Percentiles rank a stretch among this genome's conserved stretches.
These are phyloP conservation scores for Penicillium brasilianum DNA, from an alignment of 2,329 filamentous ascomycete genomes.

Conservation along the genomic window DNA sequence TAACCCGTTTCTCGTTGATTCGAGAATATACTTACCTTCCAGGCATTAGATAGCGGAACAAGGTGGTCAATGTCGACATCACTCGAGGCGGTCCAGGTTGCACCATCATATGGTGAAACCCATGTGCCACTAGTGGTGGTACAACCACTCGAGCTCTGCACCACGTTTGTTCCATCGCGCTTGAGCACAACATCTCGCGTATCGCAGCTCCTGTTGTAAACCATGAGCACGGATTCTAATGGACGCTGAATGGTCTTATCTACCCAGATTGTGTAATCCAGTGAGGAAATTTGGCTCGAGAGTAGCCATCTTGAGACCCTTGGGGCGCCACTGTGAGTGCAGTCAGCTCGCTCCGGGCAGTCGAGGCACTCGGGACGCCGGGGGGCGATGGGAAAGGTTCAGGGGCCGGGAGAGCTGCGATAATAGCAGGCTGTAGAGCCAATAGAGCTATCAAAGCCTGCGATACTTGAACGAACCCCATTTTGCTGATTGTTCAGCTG, in stretches of 20 bases:
- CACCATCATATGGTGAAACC: conserved; percentile 75
- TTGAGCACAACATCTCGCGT: conserved; percentile 73
- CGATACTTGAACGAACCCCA: not conserved
- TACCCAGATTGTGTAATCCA: conserved; percentile 63
- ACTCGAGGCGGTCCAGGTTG: conserved; percentile 67
- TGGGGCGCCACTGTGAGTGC: conserved; percentile 63
- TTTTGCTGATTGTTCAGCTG: not conserved
- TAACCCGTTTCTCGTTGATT: not conserved
- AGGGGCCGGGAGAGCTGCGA: conserved; percentile 24
- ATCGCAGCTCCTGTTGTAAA: conserved; percentile 65
- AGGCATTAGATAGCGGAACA: conserved; percentile 80
- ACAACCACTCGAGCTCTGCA: conserved; percentile 62
- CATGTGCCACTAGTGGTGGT: conserved; percentile 69
- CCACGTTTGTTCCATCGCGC: conserved; percentile 72
- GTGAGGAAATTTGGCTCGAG: conserved; percentile 71
- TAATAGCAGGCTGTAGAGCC: conserved; percentile 22
- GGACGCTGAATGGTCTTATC: conserved; percentile 31
- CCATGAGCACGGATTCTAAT: conserved; percentile 19
- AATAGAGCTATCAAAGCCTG: conserved; percentile 26
- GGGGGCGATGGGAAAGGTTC: conserved; percentile 54
- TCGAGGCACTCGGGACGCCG: conserved; percentile 65
- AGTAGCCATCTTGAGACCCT: conserved; percentile 63
- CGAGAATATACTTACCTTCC: conserved; percentile 60
- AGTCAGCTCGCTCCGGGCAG: conserved; percentile 63
- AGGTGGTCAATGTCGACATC: conserved; percentile 85